A percentile compares a stretch with the other conserved stretches of the same genome.
These are phyloP conservation scores for Hydnum rufescens DNA, from an alignment of 768 basidiomycete species.

Conservation along the genomic window DNA sequence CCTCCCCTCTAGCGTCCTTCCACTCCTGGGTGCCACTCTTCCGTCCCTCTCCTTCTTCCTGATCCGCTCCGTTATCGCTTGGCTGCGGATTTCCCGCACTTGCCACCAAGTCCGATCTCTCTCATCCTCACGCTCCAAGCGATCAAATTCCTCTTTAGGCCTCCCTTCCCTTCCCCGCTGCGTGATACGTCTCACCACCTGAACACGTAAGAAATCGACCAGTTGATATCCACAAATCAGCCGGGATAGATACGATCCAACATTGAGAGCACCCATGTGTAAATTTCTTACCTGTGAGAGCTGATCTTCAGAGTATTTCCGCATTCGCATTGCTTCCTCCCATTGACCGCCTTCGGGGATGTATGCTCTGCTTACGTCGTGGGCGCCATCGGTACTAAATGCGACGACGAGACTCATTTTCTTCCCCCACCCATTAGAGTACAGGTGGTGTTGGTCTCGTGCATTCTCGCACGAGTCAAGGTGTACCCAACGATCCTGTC, in stretches of 20 bases:
- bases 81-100: slow-evolving; percentile 10
- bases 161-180: slow-evolving; percentile 11
- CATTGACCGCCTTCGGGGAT: slow-evolving; percentile 7
- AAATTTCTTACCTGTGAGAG: slow-evolving; percentile 15
- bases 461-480: slow-evolving; percentile 23
- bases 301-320: slow-evolving; percentile 10
- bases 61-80: slow-evolving; percentile 2
- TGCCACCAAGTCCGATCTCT: neutral
- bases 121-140: slow-evolving; percentile 15
- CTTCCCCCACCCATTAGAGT: slow-evolving; percentile 24
- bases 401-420: slow-evolving; percentile 20
- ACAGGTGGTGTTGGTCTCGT: slow-evolving; percentile 20
- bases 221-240: neutral
- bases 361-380: slow-evolving; percentile 14
- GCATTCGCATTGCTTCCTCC: slow-evolving; percentile 8
- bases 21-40: slow-evolving; percentile 20
- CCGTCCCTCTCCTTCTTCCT: slow-evolving; percentile 13
- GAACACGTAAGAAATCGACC: neutral
- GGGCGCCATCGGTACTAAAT: slow-evolving; percentile 13
- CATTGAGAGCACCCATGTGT: slow-evolving; percentile 4
- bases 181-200: slow-evolving; percentile 15
- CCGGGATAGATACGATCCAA: neutral
- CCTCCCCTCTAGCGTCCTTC: slow-evolving; percentile 17
- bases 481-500: slow-evolving; percentile 21
- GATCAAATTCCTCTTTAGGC: slow-evolving; percentile 5